Evolutionary conservation across 345 rosid genomes (phyloP), one percentile per base, ranked within the genome.

Genomic region (Salix brachista): DNA sequence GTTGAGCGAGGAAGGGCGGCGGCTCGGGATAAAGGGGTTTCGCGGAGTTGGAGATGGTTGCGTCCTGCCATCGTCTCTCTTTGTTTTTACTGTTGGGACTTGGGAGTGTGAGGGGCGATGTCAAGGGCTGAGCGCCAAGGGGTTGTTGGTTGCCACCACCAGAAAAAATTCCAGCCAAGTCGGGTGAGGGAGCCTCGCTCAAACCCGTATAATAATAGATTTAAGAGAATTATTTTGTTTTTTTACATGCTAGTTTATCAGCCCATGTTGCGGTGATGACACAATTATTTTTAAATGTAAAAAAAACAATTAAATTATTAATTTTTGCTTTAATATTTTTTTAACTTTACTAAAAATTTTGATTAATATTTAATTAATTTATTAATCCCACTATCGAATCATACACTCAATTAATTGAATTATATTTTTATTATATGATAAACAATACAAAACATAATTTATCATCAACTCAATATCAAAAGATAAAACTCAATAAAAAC

Each of bases 41-140:
- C 66, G 7, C 66, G 66, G 56, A 37, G 74, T 21, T 17, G 61
- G 21, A 65, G 71, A 34, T 50, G 66, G 80, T 65, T 48, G 58
- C 64, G 75, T 46, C 80, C 80, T 5, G 67, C 66, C 76, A 62
- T 74, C 28, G 17, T 62, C 16, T 19, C 66, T 62, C 18, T 30
- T 11, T 25, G 13, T 19, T 52, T 52, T 52, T 18, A 7, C 18
- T 6, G 23, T 19, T 6, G 58, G 23, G 23, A 18, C 3, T 19
- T 18, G 58, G 23, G 23, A 18, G 58, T 52, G 58, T 52, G 3
- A 19, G 23, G 23, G 1, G 58, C 8, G n/a, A 18, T 52, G 8
- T 52, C 54, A 52, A 52, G 23, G 58, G 58, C 23, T 6, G 58
- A 52, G 58, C 58, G n/a, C n/a, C 23, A 19, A 62, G 36, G 30